Evolutionary conservation across 1,284 basidiomycete species (phyloP).

Genomic region (Amylostereum chailletii): DNA sequence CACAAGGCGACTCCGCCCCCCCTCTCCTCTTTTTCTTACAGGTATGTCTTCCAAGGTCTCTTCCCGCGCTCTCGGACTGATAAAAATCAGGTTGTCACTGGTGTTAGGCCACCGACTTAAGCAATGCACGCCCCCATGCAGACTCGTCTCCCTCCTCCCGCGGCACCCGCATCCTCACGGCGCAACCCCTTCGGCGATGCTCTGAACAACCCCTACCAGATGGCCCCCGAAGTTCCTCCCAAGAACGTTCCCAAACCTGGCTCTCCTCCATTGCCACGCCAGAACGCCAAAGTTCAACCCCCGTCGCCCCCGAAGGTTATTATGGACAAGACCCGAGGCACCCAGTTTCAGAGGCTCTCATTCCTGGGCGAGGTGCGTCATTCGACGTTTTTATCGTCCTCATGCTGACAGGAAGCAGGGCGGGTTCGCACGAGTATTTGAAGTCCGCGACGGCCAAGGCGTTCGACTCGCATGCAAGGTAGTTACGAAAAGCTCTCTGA

Average conservation of each 20-base stretch:
- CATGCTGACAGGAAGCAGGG: slow-evolving; percentile 45
- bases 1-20: not conserved
- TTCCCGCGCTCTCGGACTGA: not conserved
- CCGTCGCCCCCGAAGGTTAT: slow-evolving; percentile 79
- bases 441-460: slow-evolving; percentile 66
- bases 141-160: slow-evolving; percentile 10
- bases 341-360: slow-evolving; percentile 63
- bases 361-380: slow-evolving; percentile 78
- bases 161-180: slow-evolving; percentile 15
- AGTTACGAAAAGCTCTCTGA: slow-evolving; percentile 75
- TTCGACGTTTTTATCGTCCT: not conserved
- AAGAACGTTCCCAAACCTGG: slow-evolving; percentile 23
- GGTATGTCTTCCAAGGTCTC: not conserved
- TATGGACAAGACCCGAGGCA: slow-evolving; percentile 48
- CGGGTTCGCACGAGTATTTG: slow-evolving; percentile 87
- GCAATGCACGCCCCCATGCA: slow-evolving; percentile 11
- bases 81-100: slow-evolving; percentile 5
- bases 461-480: slow-evolving; percentile 80
- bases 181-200: slow-evolving; percentile 25
- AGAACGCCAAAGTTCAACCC: slow-evolving; percentile 74
- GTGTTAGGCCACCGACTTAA: slow-evolving; percentile 13
- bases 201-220: slow-evolving; percentile 17
- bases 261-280: slow-evolving; percentile 57
- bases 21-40: slow-evolving; percentile 1
- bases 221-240: slow-evolving; percentile 15